These are phyloP conservation scores for Mycena pura DNA, from an alignment of 768 basidiomycete species.

Conservation along the genomic window DNA sequence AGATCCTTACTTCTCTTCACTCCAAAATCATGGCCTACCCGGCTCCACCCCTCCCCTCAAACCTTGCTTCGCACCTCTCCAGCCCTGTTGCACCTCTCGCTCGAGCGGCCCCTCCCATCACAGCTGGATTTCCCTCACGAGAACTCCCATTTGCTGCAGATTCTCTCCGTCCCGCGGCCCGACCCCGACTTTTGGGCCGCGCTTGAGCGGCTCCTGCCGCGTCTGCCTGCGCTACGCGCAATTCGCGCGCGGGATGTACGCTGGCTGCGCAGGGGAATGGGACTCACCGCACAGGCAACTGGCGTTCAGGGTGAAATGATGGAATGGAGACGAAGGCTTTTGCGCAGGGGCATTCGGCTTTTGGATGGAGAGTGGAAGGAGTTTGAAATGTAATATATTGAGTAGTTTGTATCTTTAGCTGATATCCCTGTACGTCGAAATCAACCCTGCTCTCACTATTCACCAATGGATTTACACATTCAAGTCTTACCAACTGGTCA, in stretches of 20 bases:
- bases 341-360: slow-evolving; percentile 61
- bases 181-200: slow-evolving; percentile 60
- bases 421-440: not conserved
- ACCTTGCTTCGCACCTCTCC: slow-evolving; percentile 58
- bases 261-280: slow-evolving; percentile 76
- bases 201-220: slow-evolving; percentile 61
- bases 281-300: slow-evolving; percentile 66
- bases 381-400: slow-evolving; percentile 29
- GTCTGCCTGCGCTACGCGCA: slow-evolving; percentile 60
- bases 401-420: not conserved
- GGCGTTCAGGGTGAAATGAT: slow-evolving; percentile 85
- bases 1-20: slow-evolving; percentile 71
- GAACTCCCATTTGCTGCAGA: slow-evolving; percentile 53
- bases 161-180: slow-evolving; percentile 81
- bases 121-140: slow-evolving; percentile 31
- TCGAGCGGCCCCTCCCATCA: slow-evolving; percentile 75
- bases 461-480: too few species aligned
- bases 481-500: too few species aligned
- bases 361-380: slow-evolving; percentile 79
- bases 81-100: slow-evolving; percentile 69
- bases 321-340: slow-evolving; percentile 72
- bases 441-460: not conserved
- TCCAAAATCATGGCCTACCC: slow-evolving; percentile 72
- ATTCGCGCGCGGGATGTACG: slow-evolving; percentile 72
- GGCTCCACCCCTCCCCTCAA: slow-evolving; percentile 59